Conservation (phyloP, 2,329 filamentous ascomycete genomes). For the Aphanoascus verrucosus region DNA sequence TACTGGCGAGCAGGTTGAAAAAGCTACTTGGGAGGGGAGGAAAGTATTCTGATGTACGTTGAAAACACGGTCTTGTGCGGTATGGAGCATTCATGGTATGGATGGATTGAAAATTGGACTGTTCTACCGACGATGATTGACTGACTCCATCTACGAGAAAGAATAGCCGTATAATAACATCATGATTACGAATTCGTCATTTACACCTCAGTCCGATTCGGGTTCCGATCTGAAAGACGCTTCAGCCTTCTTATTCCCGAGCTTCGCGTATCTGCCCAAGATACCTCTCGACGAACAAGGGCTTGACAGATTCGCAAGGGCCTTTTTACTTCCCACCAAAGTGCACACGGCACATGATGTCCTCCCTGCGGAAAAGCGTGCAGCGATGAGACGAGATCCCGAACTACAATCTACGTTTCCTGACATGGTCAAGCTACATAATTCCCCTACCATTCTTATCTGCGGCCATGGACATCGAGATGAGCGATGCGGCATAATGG, state of each 20-base stretch:
- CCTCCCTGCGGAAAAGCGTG: slow-evolving; percentile 23
- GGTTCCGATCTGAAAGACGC: slow-evolving; percentile 18
- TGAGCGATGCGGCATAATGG: slow-evolving; percentile 67
- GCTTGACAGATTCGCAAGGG: slow-evolving; percentile 37
- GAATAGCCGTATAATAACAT: slow-evolving; percentile 71
- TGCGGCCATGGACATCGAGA: slow-evolving; percentile 83
- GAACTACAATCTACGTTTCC: slow-evolving; percentile 41
- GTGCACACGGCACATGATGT: slow-evolving; percentile 27
- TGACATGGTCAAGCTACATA: slow-evolving; percentile 54
- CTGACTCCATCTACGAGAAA: slow-evolving; percentile 5
- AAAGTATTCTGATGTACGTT: slow-evolving; percentile 53
- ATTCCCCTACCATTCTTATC: slow-evolving; percentile 54
- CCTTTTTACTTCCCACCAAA: slow-evolving; percentile 31
- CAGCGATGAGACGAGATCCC: slow-evolving; percentile 39
- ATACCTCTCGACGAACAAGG: slow-evolving; percentile 54
- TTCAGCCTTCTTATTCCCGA: slow-evolving; percentile 68
- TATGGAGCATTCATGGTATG: neutral
- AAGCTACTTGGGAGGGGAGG: slow-evolving; percentile 54
- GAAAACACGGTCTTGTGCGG: neutral
- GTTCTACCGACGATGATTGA: neutral
- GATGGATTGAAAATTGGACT: neutral
- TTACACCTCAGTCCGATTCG: slow-evolving; percentile 43
- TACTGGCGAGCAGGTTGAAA: slow-evolving; percentile 57
- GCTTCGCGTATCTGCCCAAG: slow-evolving; percentile 67
- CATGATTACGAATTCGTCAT: slow-evolving; percentile 64